Evolutionary conservation across 208 protist species (phyloP), one percentile per base, ranked within the genome.

Genomic region (Herpetomonas samuelpessoai): DNA sequence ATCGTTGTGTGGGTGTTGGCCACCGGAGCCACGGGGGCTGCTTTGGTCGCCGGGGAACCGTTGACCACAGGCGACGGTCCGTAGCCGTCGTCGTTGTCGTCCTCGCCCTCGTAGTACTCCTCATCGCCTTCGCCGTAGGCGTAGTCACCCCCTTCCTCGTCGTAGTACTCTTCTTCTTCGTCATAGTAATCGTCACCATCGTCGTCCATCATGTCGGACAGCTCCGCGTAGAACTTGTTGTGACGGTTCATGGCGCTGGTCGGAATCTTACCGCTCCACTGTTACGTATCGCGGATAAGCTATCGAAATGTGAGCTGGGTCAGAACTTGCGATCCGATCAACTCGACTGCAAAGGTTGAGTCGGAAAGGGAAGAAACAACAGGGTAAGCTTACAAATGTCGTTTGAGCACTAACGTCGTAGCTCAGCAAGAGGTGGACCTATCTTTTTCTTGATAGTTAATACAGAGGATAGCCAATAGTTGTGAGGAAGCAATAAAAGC

Each of bases 171-270:
- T 30, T 86, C 45, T 27, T 81, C 57, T 1, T 81, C 57, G 30
- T 83, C 28, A 14, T 85, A 55, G 26, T 83, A 47, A 61, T 83
- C 18, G 58, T 86, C 72, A 50, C 85, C 68, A 0, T 85, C 81
- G 0, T 86, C 81, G 22, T 92, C 74, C 24, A 81, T 38, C 26
- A 62, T 60, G 16, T 62, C 57, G 9, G 68, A 70, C 48, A 92
- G 65, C 56, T 76, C 74, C 24, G 67, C 71, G 64, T 92, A 92
- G 51, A 91, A 92, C 48, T 86, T 88, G 58, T 68, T 76, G 64
- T 91, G 84, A 14, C 84, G 79, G 62, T 91, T 94, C 84, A 91
- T 91, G 47, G 4, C 48, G 38, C 12, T 45, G 18, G 12, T n/a
- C 18, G 18, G 12, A 45, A 18, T 45, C 38, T 45, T 18, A n/a